phyloP scores from a whole-genome alignment of 768 basidiomycete genomes.

The Cyclocybe cylindracea region DNA sequence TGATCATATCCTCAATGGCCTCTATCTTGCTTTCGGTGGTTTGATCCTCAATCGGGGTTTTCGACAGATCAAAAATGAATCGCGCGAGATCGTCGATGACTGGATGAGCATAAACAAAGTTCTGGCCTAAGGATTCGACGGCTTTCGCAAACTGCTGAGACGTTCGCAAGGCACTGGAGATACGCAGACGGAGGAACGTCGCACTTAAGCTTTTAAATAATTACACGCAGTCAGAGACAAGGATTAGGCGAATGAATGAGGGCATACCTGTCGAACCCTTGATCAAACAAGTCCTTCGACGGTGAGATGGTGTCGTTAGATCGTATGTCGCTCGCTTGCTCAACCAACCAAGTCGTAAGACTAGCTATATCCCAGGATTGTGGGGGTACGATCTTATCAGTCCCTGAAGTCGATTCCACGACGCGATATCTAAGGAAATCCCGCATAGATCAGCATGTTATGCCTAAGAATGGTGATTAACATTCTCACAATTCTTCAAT shows the following conservation, averaged over 20 bases:
- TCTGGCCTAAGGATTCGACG: constrained; percentile 28
- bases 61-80: constrained; percentile 10
- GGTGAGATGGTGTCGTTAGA: constrained; percentile 16
- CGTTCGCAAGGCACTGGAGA: constrained; percentile 32
- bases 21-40: neutral
- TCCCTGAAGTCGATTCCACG: constrained; percentile 8
- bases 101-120: constrained; percentile 28
- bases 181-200: constrained; percentile 32
- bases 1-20: constrained; percentile 2
- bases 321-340: constrained; percentile 25
- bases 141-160: constrained; percentile 16
- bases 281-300: constrained; percentile 26
- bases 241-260: neutral
- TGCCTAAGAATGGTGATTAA: neutral
- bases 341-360: constrained; percentile 18
- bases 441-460: neutral
- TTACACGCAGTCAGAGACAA: neutral
- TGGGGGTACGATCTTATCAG: constrained; percentile 2
- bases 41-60: constrained; percentile 12
- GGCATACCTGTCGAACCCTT: constrained; percentile 28
- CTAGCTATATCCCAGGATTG: constrained; percentile 5
- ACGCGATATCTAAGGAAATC: neutral
- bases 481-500: constrained; percentile 27
- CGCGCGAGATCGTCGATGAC: constrained; percentile 23
- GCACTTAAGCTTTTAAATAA: constrained; percentile 17